A percentile compares a stretch with the other conserved stretches of the same genome.
Evolutionary conservation across 106 monocot species (phyloP).

Genomic region (Posidonia australis): DNA sequence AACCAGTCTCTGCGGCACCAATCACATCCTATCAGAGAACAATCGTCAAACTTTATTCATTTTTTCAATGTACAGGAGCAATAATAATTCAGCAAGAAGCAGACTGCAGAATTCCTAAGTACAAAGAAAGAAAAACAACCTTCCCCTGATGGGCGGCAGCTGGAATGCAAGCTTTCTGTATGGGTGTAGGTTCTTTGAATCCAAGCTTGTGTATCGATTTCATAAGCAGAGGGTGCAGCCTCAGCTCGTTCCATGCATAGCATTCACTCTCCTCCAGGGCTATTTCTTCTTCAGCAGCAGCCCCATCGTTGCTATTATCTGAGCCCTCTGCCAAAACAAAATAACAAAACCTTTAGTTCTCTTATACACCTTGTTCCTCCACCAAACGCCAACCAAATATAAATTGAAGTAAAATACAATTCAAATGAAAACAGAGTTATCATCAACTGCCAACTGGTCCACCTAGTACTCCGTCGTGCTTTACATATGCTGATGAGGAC

Average conservation of each 20-base stretch:
- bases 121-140: conserved; percentile 26
- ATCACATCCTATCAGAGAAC: conserved; percentile 65
- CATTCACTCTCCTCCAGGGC: conserved; percentile 51
- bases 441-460: too few species aligned
- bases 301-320: conserved; percentile 6
- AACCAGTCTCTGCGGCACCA: conserved; percentile 99
- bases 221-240: conserved; percentile 83
- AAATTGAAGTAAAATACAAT: neutral
- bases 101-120: neutral
- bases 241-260: conserved; percentile 70
- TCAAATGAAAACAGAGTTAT: too few species aligned
- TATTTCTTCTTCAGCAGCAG: conserved; percentile 18
- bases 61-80: neutral
- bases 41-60: neutral
- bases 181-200: conserved; percentile 90
- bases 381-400: neutral
- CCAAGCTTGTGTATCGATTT: conserved; percentile 72
- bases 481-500: neutral
- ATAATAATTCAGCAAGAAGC: neutral
- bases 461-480: neutral
- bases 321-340: conserved; percentile 4
- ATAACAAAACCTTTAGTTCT: neutral
- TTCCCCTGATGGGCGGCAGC: conserved; percentile 89
- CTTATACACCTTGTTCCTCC: too few species aligned
- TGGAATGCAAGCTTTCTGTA: conserved; percentile 92